Conservation (phyloP, 192 early-diverging fungal species). For the Linnemannia exigua region DNA sequence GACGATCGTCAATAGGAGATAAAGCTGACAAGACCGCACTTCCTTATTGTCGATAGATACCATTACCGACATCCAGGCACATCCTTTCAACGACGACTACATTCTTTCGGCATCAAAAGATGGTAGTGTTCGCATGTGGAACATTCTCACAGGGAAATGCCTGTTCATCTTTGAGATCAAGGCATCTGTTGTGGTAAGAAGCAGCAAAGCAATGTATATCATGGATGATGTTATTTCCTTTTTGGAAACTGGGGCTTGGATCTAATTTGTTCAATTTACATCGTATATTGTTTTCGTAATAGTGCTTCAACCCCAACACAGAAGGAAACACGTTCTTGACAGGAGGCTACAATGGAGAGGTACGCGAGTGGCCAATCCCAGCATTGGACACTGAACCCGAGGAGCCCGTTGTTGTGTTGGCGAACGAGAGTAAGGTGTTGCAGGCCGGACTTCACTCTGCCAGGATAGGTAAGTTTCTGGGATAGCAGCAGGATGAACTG, state of each 20-base stretch:
- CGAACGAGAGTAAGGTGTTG: slow-evolving; percentile 43
- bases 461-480: slow-evolving; percentile 41
- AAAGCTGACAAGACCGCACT: neutral
- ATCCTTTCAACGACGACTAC: slow-evolving; percentile 75
- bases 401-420: slow-evolving; percentile 31
- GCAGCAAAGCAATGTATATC: neutral
- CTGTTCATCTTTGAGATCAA: slow-evolving; percentile 72
- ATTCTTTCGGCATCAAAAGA: slow-evolving; percentile 81
- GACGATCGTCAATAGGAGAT: neutral
- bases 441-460: slow-evolving; percentile 50
- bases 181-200: slow-evolving; percentile 70
- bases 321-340: slow-evolving; percentile 68
- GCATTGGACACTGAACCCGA: slow-evolving; percentile 20
- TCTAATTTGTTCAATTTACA: neutral
- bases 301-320: slow-evolving; percentile 73
- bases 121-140: slow-evolving; percentile 85
- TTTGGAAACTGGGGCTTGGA: neutral
- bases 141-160: slow-evolving; percentile 72
- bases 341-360: slow-evolving; percentile 59
- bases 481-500: neutral
- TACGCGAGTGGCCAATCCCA: slow-evolving; percentile 56
- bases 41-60: slow-evolving; percentile 50
- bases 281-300: neutral
- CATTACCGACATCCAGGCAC: slow-evolving; percentile 78
- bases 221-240: neutral